Evolutionary conservation across 148 eudicot genomes (phyloP).

Genomic region (Rhododendron ovatum): DNA sequence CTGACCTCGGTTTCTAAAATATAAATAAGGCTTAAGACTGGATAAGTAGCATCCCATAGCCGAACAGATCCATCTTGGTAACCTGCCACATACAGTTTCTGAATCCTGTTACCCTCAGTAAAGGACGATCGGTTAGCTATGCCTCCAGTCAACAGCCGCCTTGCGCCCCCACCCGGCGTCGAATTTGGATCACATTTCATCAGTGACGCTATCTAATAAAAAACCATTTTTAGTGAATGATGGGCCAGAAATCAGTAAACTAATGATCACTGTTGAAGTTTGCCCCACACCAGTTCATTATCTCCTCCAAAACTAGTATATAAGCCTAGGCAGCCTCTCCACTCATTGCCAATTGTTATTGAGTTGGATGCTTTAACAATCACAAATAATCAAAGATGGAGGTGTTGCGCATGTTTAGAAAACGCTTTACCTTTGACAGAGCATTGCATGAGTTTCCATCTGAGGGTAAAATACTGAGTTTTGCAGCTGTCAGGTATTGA

Average conservation of each 20-base stretch:
- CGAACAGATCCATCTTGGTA: conserved; percentile 71
- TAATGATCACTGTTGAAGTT: neutral
- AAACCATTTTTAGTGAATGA: neutral
- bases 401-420: neutral
- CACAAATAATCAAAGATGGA: conserved; percentile 2
- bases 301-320: neutral
- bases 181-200: conserved; percentile 17
- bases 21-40: conserved; percentile 43
- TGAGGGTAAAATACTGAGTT: conserved; percentile 31
- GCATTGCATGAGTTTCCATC: conserved; percentile 21
- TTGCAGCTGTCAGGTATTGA: conserved; percentile 55
- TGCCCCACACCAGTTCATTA: neutral
- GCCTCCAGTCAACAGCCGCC: conserved; percentile 66
- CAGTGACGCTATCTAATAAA: conserved; percentile 26
- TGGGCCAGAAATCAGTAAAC: conserved; percentile 2
- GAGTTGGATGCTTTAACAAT: neutral
- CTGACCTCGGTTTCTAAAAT: conserved; percentile 48
- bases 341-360: neutral
- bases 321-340: neutral
- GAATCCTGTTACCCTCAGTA: conserved; percentile 28
- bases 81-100: conserved; percentile 51
- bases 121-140: conserved; percentile 23
- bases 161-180: conserved; percentile 25
- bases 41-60: conserved; percentile 64
- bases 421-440: conserved; percentile 25